A percentile compares a stretch with the other conserved stretches of the same genome.
Conservation (phyloP, 768 basidiomycete genomes). For the Saitozyma sp. region DNA sequence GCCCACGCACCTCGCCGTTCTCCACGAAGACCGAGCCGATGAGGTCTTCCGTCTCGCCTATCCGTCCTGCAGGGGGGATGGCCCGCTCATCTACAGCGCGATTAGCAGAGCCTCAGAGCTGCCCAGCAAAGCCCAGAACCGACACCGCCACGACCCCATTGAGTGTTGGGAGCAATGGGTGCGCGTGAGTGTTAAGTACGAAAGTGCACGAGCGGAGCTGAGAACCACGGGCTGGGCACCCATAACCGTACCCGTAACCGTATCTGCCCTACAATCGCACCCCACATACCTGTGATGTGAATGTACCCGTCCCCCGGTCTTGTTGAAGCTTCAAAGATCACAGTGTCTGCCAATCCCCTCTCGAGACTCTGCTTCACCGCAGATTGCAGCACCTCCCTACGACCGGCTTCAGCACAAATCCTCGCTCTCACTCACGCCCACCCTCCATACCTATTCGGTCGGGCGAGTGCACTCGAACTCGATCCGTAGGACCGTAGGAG, state of each 20-base stretch:
- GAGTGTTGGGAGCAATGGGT: background rate
- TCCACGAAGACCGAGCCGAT: constrained; percentile 50
- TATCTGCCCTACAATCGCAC: background rate
- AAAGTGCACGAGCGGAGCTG: too few relatives aligned
- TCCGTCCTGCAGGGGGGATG: constrained; percentile 47
- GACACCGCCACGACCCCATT: background rate
- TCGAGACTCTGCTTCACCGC: constrained; percentile 35
- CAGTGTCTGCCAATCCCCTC: constrained; percentile 23
- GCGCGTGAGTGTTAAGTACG: background rate
- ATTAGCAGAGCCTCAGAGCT: background rate
- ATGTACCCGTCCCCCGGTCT: constrained; percentile 50
- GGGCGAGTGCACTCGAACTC: too few relatives aligned
- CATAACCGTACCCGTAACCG: too few relatives aligned
- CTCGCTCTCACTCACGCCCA: background rate
- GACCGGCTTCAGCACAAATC: background rate
- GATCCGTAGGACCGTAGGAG: too few relatives aligned
- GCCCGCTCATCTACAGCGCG: constrained; percentile 41
- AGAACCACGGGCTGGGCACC: too few relatives aligned
- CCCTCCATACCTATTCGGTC: too few relatives aligned
- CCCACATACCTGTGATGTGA: constrained; percentile 46
- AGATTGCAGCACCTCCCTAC: constrained; percentile 34
- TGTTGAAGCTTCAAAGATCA: constrained; percentile 42
- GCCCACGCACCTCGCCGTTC: constrained; percentile 40
- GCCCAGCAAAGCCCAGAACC: too few relatives aligned
- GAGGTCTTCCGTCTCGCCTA: constrained; percentile 52